phyloP scores from a whole-genome alignment of 164 flowering plant species.

The Euptelea pleiosperma region DNA sequence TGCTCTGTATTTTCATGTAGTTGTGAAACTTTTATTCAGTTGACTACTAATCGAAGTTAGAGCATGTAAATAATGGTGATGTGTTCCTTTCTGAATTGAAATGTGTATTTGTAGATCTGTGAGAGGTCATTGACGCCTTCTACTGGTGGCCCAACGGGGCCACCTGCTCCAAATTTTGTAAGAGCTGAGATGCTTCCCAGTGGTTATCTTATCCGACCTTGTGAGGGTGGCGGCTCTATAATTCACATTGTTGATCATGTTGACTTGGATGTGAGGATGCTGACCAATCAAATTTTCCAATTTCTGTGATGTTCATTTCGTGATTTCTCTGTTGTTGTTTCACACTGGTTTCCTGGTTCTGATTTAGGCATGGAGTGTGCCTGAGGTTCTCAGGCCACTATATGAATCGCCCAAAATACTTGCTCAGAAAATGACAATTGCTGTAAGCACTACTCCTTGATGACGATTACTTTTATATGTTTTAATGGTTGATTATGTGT shows the following conservation, averaged over 20 bases:
- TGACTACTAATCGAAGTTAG: neutral
- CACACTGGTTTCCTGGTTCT: neutral
- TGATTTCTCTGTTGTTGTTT: neutral
- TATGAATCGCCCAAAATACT: slow-evolving; percentile 76
- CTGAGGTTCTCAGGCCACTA: slow-evolving; percentile 79
- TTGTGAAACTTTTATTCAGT: too few species aligned
- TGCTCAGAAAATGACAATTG: slow-evolving; percentile 77
- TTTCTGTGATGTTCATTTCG: neutral
- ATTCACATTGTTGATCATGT: slow-evolving; percentile 84
- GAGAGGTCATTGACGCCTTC: slow-evolving; percentile 75
- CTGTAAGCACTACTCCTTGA: slow-evolving; percentile 39
- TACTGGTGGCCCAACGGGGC: slow-evolving; percentile 68
- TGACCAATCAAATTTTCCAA: neutral
- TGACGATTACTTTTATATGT: neutral
- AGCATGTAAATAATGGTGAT: neutral
- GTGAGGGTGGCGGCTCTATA: slow-evolving; percentile 88
- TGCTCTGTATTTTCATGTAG: too few species aligned
- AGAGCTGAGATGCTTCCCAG: slow-evolving; percentile 81
- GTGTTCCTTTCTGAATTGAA: neutral
- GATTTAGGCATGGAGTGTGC: slow-evolving; percentile 57
- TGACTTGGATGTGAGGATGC: slow-evolving; percentile 59
- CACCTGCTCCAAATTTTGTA: slow-evolving; percentile 48
- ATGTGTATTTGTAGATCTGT: slow-evolving; percentile 52
- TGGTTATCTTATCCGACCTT: slow-evolving; percentile 77
- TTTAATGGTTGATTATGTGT: neutral